These are phyloP conservation scores for Ustilago tritici DNA, from an alignment of 1,284 basidiomycete genomes.

Conservation along the genomic window DNA sequence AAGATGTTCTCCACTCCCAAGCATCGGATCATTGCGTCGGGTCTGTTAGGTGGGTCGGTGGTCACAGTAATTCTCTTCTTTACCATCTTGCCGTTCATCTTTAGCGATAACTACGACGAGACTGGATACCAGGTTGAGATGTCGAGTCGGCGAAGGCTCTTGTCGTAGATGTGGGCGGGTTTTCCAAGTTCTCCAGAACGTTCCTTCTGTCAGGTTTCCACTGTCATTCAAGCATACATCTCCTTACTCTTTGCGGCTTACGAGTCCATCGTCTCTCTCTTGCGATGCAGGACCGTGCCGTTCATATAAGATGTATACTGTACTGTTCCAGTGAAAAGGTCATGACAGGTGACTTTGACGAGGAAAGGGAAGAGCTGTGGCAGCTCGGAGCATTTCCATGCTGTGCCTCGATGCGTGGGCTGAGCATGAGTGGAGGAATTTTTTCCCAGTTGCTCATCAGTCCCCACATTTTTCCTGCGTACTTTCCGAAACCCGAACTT, in stretches of 20 bases:
- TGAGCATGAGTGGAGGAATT: slow-evolving; percentile 7
- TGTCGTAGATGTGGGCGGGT: slow-evolving; percentile 8
- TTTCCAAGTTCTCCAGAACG: not conserved
- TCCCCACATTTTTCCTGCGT: slow-evolving; percentile 16
- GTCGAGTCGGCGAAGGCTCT: slow-evolving; percentile 26
- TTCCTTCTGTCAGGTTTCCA: not conserved
- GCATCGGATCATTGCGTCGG: slow-evolving; percentile 45
- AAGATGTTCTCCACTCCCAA: slow-evolving; percentile 53
- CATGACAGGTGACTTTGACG: not conserved
- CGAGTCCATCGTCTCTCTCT: not conserved
- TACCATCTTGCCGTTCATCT: slow-evolving; percentile 36
- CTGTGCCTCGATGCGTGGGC: not conserved
- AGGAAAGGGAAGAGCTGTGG: not conserved
- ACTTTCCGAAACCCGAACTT: slow-evolving; percentile 26
- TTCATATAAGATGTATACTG: not conserved
- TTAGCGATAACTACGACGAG: slow-evolving; percentile 34
- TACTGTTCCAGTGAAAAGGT: not conserved
- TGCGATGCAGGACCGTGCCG: too few species aligned
- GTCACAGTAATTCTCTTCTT: slow-evolving; percentile 38
- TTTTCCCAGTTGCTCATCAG: slow-evolving; percentile 3
- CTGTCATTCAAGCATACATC: not conserved
- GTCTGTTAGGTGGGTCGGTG: slow-evolving; percentile 43
- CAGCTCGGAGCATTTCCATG: slow-evolving; percentile 15
- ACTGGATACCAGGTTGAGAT: slow-evolving; percentile 29
- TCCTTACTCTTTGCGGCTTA: not conserved